phyloP scores from a whole-genome alignment of 208 protist genomes.

The Entamoeba invadens region DNA sequence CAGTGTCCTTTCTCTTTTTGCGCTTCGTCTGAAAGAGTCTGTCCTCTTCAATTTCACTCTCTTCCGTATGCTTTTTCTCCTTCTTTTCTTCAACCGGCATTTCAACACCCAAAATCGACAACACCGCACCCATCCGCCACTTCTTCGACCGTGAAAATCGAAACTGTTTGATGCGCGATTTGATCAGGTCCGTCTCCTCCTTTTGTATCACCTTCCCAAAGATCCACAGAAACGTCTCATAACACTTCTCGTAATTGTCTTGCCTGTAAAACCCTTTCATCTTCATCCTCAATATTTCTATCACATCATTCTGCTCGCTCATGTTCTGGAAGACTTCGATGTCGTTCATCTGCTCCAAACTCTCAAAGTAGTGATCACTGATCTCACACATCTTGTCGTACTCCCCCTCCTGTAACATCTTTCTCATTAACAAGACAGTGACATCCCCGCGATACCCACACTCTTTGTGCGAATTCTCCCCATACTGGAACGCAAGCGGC shows the following conservation, averaged over 20 bases:
- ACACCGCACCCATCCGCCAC: neutral
- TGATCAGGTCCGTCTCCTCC: neutral
- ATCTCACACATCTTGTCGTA: neutral
- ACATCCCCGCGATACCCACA: neutral
- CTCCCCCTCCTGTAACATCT: neutral
- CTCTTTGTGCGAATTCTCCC: neutral
- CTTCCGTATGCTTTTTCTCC: neutral
- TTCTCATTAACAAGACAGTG: neutral
- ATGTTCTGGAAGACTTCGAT: neutral
- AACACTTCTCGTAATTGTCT: neutral
- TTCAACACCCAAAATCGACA: neutral
- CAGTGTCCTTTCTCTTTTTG: neutral
- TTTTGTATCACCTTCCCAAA: neutral
- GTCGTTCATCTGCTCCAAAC: neutral
- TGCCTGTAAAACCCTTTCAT: neutral
- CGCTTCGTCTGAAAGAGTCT: neutral
- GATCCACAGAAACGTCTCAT: neutral
- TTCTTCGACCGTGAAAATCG: neutral
- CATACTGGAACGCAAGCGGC: neutral
- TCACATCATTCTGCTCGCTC: neutral
- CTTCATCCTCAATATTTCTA: neutral
- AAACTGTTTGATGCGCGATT: neutral
- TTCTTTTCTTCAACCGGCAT: neutral
- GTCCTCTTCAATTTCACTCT: neutral
- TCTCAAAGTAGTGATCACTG: neutral